Evolutionary conservation across 164 flowering plant genomes (phyloP).

Genomic region (Stephania cephalantha): DNA sequence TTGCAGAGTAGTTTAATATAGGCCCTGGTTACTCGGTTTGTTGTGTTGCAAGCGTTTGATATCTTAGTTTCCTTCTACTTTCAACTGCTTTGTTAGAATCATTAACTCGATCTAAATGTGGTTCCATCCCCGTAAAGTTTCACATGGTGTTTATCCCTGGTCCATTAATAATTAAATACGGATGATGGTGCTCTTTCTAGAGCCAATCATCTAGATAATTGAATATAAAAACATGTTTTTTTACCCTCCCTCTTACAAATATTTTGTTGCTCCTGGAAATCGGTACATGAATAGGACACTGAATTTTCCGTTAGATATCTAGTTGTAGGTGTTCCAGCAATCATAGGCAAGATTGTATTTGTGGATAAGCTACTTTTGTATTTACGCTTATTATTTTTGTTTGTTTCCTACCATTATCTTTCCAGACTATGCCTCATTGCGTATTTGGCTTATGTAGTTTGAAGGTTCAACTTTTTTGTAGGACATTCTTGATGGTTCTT

Average conservation of each 20-base stretch:
- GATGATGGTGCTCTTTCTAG: neutral
- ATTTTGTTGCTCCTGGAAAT: too few species aligned
- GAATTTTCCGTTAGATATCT: too few species aligned
- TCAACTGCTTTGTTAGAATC: neutral
- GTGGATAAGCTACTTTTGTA: neutral
- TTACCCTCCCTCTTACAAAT: too few species aligned
- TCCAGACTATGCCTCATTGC: neutral
- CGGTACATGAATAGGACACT: too few species aligned
- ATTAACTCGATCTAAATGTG: neutral
- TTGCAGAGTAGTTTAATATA: neutral
- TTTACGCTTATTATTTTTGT: neutral
- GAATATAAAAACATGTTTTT: too few species aligned
- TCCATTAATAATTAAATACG: neutral
- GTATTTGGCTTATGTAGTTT: slow-evolving; percentile 1
- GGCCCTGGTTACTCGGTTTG: neutral
- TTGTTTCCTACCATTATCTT: neutral
- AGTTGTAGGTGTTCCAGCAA: neutral
- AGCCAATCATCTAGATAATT: too few species aligned
- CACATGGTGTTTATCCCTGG: neutral
- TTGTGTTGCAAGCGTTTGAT: neutral
- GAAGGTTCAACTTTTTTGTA: slow-evolving; percentile 18
- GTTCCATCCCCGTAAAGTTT: neutral
- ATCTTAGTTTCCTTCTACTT: neutral
- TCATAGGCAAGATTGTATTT: neutral
- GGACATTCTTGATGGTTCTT: slow-evolving; percentile 32